Evolutionary conservation across 139 green algal species (phyloP), one percentile per base, ranked within the genome.

Genomic region (Astrephomene gubernaculifera): DNA sequence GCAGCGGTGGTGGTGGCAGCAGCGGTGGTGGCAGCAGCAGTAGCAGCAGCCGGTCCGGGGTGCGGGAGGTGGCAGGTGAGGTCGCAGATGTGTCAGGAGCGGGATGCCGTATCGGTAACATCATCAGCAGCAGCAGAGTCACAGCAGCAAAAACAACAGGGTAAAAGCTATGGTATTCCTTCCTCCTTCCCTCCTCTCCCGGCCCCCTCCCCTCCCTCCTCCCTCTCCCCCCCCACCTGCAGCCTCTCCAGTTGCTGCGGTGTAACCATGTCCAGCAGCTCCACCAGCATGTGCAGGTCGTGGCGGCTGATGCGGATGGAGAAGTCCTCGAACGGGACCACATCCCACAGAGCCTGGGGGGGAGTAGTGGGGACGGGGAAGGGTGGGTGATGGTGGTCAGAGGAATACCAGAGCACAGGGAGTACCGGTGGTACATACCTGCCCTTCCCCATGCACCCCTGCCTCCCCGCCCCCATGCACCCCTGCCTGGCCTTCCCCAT

Each of bases 311-410:
- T 24, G 43, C 78, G 78, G 4, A 84, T 25, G 39, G 78, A 84
- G 60, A 84, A 84, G 41, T 74, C 78, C 61, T 73, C 78, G 49
- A 74, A 84, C 3, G 78, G 78, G 12, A 74, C 10, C 41, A 73
- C 33, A n/a, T 84, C 78, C 78, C 78, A 84, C 17, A 64, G 78
- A 2, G 78, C 36, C 74, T 82, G 74, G 1, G 71, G 17, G 43
- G 33, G 68, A 9, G 39, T 21, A 36, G 12, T 10, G 68, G 43
- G 22, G 68, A 1, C 19, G n/a, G 57, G 49, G 49, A 57, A 17
- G 49, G 49, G 49, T n/a, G n/a, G n/a, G n/a, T n/a, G n/a, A n/a
- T n/a, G n/a, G n/a, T n/a, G n/a, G n/a, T 25, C 49, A 57, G 49
- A 65, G 63, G 29, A 70, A 12, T 70, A 29, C 9, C n/a, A 19